These are phyloP conservation scores for Stentor roeselii DNA, from an alignment of 73 alveolate genomes.

Conservation along the genomic window DNA sequence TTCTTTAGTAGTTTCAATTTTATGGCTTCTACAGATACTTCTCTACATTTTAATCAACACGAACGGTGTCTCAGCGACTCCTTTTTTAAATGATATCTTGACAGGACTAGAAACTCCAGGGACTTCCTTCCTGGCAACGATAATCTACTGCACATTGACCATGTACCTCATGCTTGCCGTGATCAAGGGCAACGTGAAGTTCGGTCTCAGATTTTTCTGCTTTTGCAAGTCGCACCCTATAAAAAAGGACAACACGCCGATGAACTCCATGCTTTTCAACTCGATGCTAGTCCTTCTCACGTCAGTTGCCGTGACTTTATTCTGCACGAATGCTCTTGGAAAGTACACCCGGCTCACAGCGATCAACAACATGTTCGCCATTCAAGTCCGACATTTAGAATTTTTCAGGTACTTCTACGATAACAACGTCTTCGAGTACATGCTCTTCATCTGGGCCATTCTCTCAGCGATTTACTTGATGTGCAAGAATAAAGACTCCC, in stretches of 20 bases:
- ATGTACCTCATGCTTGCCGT: conserved; percentile 65
- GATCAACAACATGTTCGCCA: conserved; percentile 57
- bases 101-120: conserved; percentile 59
- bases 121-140: conserved; percentile 60
- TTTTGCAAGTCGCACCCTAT: conserved; percentile 70
- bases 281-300: conserved; percentile 60
- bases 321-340: conserved; percentile 59
- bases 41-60: conserved; percentile 31
- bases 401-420: conserved; percentile 68
- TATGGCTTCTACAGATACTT: conserved; percentile 64
- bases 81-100: conserved; percentile 67
- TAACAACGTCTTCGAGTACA: conserved; percentile 61
- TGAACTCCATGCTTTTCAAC: conserved; percentile 79
- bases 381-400: conserved; percentile 55
- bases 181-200: conserved; percentile 79
- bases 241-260: conserved; percentile 79
- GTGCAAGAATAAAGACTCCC: conserved; percentile 41
- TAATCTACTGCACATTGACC: conserved; percentile 59
- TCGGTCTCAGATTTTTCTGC: conserved; percentile 82
- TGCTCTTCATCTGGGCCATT: conserved; percentile 60
- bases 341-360: conserved; percentile 61
- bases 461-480: conserved; percentile 44
- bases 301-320: conserved; percentile 68
- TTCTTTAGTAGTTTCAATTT: conserved; percentile 38
- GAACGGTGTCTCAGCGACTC: conserved; percentile 60